Evolutionary conservation across 2,329 filamentous ascomycete species (phyloP), one percentile per base, ranked within the genome.

Genomic region (Seiridium unicorne): DNA sequence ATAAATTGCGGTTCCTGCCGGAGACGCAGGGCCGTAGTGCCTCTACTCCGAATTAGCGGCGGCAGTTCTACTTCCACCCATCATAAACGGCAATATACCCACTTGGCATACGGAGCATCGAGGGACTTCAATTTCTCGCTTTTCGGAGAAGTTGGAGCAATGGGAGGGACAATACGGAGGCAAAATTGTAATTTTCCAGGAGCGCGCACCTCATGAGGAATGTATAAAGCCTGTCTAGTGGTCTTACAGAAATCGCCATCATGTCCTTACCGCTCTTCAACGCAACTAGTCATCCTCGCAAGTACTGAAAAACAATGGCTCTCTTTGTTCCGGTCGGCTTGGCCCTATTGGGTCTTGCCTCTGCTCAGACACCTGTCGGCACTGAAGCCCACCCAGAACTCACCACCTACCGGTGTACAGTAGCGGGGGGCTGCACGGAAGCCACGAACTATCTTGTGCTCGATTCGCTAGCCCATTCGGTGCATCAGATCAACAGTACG

Each of bases 401-500:
- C 53, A 77, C 72, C 2, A 83, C 79, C 2, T 82, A 77, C 70
- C 75, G 79, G 59, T 84, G 81, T 68, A 81, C 79, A n/a, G 77
- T 77, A 48, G 71, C 69, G 0, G 74, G 73, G n/a, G 81, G 81
- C n/a, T 84, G 82, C 69, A 74, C 73, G 55, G 64, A 74, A 46
- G 75, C 79, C 48, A 76, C 75, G 48, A 82, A 78, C 46, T 80
- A 77, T 34, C 61, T 84, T 26, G 82, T 84, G 5, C 71, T 83
- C 8, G 82, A 84, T 65, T 76, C 78, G 4, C 68, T 73, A 18
- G 66, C 74, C 8, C 81, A 83, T 62, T 71, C 71, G 49, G 77
- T 81, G 44, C 76, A 82, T 62, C 73, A 77, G 58, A 68, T 69
- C 58, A 64, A 69, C 59, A 69, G 69, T 58, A 66, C 58, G 34